Evolutionary conservation across 2,329 filamentous ascomycete species (phyloP).

Genomic region (Colletotrichum orchidophilum): DNA sequence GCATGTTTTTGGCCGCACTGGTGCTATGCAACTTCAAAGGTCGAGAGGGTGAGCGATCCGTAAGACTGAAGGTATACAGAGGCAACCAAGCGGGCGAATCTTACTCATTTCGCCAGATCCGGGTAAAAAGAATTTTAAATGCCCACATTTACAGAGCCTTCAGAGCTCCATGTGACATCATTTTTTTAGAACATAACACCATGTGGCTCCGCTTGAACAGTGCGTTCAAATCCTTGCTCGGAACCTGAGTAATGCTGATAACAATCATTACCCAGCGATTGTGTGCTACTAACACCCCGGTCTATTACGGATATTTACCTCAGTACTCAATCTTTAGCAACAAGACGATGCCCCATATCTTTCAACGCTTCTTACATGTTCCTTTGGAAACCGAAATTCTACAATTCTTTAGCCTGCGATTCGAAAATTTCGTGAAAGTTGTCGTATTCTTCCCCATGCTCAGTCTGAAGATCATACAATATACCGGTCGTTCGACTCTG

Average conservation of each 20-base stretch:
- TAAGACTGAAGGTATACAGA: background rate
- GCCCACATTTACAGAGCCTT: slow-evolving; percentile 27
- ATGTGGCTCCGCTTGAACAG: background rate
- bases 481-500: slow-evolving; percentile 57
- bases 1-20: slow-evolving; percentile 16
- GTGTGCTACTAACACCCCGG: too few species aligned
- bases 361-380: background rate
- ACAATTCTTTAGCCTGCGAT: background rate
- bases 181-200: background rate
- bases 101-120: slow-evolving; percentile 4
- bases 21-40: too few species aligned
- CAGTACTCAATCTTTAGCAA: background rate
- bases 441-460: slow-evolving; percentile 5
- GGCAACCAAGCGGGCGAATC: background rate
- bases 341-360: background rate
- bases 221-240: background rate
- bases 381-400: background rate
- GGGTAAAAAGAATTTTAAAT: slow-evolving; percentile 23
- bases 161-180: slow-evolving; percentile 17
- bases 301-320: too few species aligned
- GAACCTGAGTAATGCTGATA: background rate
- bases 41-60: background rate
- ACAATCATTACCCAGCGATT: too few species aligned
- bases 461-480: slow-evolving; percentile 55
- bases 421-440: background rate